These are phyloP conservation scores for Paramarasmius palmivorus DNA, from an alignment of 1,284 basidiomycete genomes.

Conservation along the genomic window DNA sequence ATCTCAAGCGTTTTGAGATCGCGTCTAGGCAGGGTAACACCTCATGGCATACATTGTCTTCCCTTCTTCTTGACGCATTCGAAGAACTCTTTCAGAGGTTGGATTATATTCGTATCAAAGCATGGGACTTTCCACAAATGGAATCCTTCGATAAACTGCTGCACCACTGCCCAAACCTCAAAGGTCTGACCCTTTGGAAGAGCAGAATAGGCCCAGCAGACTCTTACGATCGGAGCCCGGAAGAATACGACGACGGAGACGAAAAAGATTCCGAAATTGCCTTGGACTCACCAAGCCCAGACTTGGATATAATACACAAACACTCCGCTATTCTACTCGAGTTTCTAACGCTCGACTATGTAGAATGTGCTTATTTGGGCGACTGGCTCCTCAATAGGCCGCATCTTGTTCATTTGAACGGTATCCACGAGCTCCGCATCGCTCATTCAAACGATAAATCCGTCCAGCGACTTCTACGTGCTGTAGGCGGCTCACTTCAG, in stretches of 20 bases:
- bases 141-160: conserved; percentile 31
- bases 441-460: conserved; percentile 37
- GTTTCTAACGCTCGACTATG: conserved; percentile 39
- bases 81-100: conserved; percentile 32
- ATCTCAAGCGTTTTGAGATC: conserved; percentile 38
- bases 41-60: conserved; percentile 34
- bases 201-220: conserved; percentile 24
- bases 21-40: conserved; percentile 30
- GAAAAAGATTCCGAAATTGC: background rate
- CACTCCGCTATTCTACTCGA: conserved; percentile 22
- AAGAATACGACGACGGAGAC: background rate
- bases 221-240: background rate
- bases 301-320: background rate
- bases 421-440: conserved; percentile 39
- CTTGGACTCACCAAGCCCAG: background rate
- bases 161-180: conserved; percentile 29
- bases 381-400: conserved; percentile 32
- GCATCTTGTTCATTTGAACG: conserved; percentile 30
- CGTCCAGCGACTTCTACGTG: conserved; percentile 32
- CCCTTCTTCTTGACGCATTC: conserved; percentile 32
- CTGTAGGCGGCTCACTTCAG: conserved; percentile 35
- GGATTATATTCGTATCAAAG: conserved; percentile 36
- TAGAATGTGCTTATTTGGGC: conserved; percentile 33
- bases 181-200: conserved; percentile 34
- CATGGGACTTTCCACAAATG: conserved; percentile 37